phyloP scores from a whole-genome alignment of 1,284 basidiomycete genomes.

The Macrocybe sp. region DNA sequence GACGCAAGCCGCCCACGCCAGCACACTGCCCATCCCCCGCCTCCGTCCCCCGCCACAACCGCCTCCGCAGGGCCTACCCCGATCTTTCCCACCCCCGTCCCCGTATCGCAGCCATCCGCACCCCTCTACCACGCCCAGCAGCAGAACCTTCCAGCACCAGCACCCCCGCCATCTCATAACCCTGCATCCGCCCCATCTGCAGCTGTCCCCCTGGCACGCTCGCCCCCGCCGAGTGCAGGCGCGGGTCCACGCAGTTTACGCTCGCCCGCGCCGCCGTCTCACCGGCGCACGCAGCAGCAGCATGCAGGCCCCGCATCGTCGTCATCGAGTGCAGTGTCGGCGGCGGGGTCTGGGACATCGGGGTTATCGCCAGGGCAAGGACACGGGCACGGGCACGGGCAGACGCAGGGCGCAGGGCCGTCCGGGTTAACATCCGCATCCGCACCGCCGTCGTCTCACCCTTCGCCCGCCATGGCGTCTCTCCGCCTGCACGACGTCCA shows the following conservation, averaged over 20 bases:
- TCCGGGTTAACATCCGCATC: constrained; percentile 1
- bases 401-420: neutral
- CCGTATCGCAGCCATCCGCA: constrained; percentile 2
- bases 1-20: neutral
- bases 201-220: too few species aligned
- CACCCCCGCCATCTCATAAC: constrained; percentile 1
- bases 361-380: too few species aligned
- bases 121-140: neutral
- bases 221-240: too few species aligned
- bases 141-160: neutral
- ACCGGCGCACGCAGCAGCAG: neutral
- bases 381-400: too few species aligned
- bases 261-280: neutral
- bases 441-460: constrained; percentile 5
- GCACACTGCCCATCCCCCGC: neutral
- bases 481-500: constrained; percentile 18
- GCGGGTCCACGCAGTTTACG: too few species aligned
- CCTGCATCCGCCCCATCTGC: neutral
- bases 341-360: too few species aligned
- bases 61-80: constrained; percentile 3
- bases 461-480: constrained; percentile 24
- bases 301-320: too few species aligned
- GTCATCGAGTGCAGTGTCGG: too few species aligned
- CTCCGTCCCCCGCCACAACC: neutral
- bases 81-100: constrained; percentile 2